Conservation (phyloP, 164 flowering plant species). For the Tetrastigma voinierianum region DNA sequence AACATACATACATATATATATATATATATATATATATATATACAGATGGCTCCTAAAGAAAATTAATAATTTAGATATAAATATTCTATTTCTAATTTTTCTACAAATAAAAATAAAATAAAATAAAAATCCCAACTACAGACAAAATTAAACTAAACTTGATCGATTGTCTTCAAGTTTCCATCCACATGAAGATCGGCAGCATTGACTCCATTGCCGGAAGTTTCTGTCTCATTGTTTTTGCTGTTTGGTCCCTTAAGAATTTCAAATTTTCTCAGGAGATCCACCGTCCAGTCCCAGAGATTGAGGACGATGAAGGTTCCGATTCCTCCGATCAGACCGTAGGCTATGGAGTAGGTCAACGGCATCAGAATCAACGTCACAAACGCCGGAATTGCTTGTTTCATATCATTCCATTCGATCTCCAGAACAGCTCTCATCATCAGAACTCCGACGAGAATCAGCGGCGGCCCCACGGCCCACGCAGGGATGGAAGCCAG, state of each 20-base stretch:
- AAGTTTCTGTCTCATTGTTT: background rate
- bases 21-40: no score
- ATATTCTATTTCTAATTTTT: no score
- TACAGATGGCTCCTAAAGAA: no score
- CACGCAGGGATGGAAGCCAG: constrained; percentile 90
- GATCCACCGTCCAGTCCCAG: constrained; percentile 60
- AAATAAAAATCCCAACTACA: no score
- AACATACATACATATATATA: no score
- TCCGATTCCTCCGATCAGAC: constrained; percentile 84
- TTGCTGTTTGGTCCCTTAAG: constrained; percentile 10
- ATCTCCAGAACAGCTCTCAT: constrained; percentile 87
- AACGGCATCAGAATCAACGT: constrained; percentile 79
- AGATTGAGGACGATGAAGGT: constrained; percentile 59
- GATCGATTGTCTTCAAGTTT: background rate
- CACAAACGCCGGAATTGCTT: constrained; percentile 84
- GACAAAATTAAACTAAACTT: no score
- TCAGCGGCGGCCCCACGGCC: constrained; percentile 96
- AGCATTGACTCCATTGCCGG: no score
- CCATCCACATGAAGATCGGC: background rate
- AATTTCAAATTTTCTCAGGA: constrained; percentile 15
- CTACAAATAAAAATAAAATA: no score
- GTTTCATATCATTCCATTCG: constrained; percentile 79
- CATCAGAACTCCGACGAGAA: constrained; percentile 90
- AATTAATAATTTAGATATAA: no score
- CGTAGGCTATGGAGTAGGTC: constrained; percentile 88